Evolutionary conservation across 768 basidiomycete genomes (phyloP).

Genomic region (Heimioporus sp.): DNA sequence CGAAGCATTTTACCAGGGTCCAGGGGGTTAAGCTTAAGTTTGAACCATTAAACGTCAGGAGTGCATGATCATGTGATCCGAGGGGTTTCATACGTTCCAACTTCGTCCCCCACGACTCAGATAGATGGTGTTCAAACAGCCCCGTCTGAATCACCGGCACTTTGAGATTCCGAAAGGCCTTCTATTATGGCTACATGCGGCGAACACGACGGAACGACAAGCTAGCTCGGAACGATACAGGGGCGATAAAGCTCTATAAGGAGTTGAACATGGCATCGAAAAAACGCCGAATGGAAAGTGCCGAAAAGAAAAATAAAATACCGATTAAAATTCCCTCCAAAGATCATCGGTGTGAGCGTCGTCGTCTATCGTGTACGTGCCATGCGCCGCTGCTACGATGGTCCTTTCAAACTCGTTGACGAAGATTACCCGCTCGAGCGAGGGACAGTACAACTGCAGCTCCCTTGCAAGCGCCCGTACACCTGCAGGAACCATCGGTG

Average conservation of each 20-base stretch:
- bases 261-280: not conserved
- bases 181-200: conserved; percentile 17
- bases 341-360: conserved; percentile 21
- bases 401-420: conserved; percentile 62
- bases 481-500: conserved; percentile 50
- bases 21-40: conserved; percentile 21
- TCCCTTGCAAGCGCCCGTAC: conserved; percentile 59
- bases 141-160: not conserved
- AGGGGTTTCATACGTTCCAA: too few species aligned
- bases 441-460: conserved; percentile 57
- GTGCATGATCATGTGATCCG: conserved; percentile 3
- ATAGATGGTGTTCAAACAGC: too few species aligned
- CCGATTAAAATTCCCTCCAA: conserved; percentile 33
- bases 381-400: conserved; percentile 38
- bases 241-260: conserved; percentile 2
- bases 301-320: conserved; percentile 9
- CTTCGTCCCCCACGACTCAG: not conserved
- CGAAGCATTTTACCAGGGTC: too few species aligned
- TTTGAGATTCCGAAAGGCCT: conserved; percentile 6
- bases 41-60: conserved; percentile 4
- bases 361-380: conserved; percentile 27
- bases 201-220: conserved; percentile 12
- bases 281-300: not conserved
- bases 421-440: conserved; percentile 52
- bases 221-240: conserved; percentile 2